Conservation (phyloP, 2,329 filamentous ascomycete genomes). For the Pseudocercospora ulei region DNA sequence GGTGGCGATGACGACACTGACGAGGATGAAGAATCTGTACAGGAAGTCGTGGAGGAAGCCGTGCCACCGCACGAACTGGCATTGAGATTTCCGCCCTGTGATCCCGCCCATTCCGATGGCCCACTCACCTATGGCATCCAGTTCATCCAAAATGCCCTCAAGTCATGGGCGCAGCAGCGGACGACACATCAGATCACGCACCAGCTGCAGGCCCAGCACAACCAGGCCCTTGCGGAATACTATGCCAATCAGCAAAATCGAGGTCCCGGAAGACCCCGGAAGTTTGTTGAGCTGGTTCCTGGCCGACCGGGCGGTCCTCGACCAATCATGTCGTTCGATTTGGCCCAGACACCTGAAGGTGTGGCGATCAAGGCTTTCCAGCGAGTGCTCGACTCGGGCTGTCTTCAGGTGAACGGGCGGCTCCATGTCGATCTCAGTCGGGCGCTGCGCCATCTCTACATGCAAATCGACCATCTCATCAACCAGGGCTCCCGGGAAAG, state of each 20-base stretch:
- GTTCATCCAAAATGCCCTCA: slow-evolving; percentile 33
- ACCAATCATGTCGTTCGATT: slow-evolving; percentile 24
- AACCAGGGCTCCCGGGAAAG: slow-evolving; percentile 25
- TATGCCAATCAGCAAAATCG: slow-evolving; percentile 18
- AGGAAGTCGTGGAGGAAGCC: too few relatives aligned
- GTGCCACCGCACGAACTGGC: slow-evolving; percentile 19
- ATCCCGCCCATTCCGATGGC: slow-evolving; percentile 23
- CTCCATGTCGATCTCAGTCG: slow-evolving; percentile 24
- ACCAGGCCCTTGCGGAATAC: slow-evolving; percentile 15
- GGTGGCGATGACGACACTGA: slow-evolving; percentile 22
- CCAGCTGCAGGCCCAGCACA: slow-evolving; percentile 21
- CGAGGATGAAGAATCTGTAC: too few relatives aligned
- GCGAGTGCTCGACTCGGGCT: slow-evolving; percentile 29
- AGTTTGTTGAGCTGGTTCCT: slow-evolving; percentile 20
- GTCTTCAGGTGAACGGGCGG: slow-evolving; percentile 27
- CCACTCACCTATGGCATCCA: slow-evolving; percentile 29
- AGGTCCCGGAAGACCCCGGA: slow-evolving; percentile 26
- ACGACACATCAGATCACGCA: slow-evolving; percentile 21
- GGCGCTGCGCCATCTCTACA: slow-evolving; percentile 30
- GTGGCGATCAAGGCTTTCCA: slow-evolving; percentile 29
- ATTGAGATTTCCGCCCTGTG: slow-evolving; percentile 14
- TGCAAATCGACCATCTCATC: slow-evolving; percentile 33
- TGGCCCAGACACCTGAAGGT: slow-evolving; percentile 29
- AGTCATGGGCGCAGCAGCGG: slow-evolving; percentile 31
- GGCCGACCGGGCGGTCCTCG: slow-evolving; percentile 13